Conservation (phyloP, 2,329 filamentous ascomycete species). For the Sporothrix brasiliensis region DNA sequence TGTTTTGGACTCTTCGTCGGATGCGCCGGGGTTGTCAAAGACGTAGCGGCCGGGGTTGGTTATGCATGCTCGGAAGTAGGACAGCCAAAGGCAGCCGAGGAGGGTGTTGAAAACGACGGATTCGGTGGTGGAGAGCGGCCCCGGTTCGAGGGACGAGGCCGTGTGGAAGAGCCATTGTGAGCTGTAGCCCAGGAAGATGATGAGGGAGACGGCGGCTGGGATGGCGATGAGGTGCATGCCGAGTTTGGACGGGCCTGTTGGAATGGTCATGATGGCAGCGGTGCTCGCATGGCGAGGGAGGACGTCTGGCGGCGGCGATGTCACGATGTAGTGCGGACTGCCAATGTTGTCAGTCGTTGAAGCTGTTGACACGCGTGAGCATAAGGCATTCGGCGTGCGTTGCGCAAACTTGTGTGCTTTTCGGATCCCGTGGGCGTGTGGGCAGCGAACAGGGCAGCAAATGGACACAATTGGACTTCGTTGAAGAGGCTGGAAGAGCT, state of each 20-base stretch:
- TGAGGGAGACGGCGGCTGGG: slow-evolving; percentile 67
- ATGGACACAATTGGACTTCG: neutral
- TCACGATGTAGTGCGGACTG: neutral
- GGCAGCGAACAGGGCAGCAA: neutral
- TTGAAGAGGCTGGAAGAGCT: neutral
- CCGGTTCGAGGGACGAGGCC: slow-evolving; percentile 60
- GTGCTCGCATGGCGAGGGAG: slow-evolving; percentile 10
- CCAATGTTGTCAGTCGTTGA: neutral
- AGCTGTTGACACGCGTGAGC: neutral
- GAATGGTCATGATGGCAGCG: slow-evolving; percentile 26
- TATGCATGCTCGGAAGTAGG: slow-evolving; percentile 65
- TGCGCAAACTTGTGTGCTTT: neutral
- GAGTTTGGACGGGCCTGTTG: slow-evolving; percentile 46
- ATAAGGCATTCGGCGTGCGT: neutral
- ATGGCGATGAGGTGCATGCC: slow-evolving; percentile 63
- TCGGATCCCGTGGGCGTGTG: slow-evolving; percentile 1
- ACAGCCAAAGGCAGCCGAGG: slow-evolving; percentile 66
- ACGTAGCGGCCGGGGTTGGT: slow-evolving; percentile 61
- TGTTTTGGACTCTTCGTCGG: neutral
- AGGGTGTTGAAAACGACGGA: slow-evolving; percentile 67
- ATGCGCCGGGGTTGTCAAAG: slow-evolving; percentile 42
- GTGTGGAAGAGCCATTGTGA: slow-evolving; percentile 71
- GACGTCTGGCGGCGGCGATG: neutral
- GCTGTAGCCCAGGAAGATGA: slow-evolving; percentile 70
- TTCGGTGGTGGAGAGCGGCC: slow-evolving; percentile 61